Base-by-base conservation (phyloP, 1,284 basidiomycete genomes). In the Coriolopsis trogii region DNA sequence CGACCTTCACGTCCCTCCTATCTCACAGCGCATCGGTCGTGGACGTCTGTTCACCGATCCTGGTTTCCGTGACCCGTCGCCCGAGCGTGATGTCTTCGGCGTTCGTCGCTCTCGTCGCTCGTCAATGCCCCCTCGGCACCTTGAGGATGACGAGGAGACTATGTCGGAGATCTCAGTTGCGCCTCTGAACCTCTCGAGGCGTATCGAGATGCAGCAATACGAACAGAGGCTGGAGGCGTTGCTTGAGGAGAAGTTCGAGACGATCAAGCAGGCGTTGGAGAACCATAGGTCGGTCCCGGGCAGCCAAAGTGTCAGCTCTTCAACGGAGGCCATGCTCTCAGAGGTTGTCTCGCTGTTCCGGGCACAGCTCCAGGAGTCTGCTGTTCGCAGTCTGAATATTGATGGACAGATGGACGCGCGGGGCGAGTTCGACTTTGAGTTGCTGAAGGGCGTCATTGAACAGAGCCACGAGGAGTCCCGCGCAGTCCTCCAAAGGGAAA, bases 381-480 rank as follows among this genome's bases (percentile, higher is more conserved):
- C 83, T 0, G 70, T 74, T 6, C 73, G 76, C 28, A 75, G 78
- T 16, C 62, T 85, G 52, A 84, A 87, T n/a, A n/a, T n/a, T n/a
- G 84, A 87, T 42, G 81, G 78, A 54, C 80, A 80, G 60, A 73
- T 80, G 70, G 86, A 90, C 64, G 87, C 84, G 24, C 80, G 81
- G 20, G 87, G 86, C 24, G 89, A 91, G 58, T 70, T 90, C 23
- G 89, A 91, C 69, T 82, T 90, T 61, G 84, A 89, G 65, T 71
- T 89, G 53, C 78, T 92, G 62, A 85, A 80, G 63, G 84, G 82
- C 55, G 74, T 84, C 26, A 74, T 92, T 28, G 81, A 89, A 59
- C 78, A 86, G 61, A 80, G 82, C 13, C 84, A 89, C 37, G 74
- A 79, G 28, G 82, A 87, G 55, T 70, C 82, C 12, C 70, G 84